Evolutionary conservation across 768 basidiomycete species (phyloP).

Genomic region (Boletus insuetus): DNA sequence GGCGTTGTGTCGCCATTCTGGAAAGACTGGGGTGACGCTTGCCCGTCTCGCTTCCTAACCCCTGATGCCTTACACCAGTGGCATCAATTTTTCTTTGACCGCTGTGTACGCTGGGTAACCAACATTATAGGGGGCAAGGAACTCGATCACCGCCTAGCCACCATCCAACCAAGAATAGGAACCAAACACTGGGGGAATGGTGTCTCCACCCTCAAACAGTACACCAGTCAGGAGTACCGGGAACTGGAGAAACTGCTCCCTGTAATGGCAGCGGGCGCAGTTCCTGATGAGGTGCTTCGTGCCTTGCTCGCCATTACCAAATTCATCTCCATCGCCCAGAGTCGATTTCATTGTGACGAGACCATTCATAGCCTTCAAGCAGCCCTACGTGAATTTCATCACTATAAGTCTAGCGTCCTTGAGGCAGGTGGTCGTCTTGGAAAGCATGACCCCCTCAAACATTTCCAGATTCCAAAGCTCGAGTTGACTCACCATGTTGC

Average conservation of each 20-base stretch:
- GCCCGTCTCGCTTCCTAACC: slow-evolving; percentile 22
- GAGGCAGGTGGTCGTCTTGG: background rate
- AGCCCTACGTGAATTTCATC: slow-evolving; percentile 6
- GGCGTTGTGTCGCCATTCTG: slow-evolving; percentile 31
- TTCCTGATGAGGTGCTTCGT: slow-evolving; percentile 27
- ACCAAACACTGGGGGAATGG: slow-evolving; percentile 1
- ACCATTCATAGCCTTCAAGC: background rate
- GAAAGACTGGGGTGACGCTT: slow-evolving; percentile 23
- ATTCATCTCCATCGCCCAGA: slow-evolving; percentile 38
- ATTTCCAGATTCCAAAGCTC: slow-evolving; percentile 20
- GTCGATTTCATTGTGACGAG: background rate
- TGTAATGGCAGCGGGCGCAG: slow-evolving; percentile 5
- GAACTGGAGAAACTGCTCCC: slow-evolving; percentile 8
- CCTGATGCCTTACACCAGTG: background rate
- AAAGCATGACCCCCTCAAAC: slow-evolving; percentile 1
- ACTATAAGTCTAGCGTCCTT: slow-evolving; percentile 5
- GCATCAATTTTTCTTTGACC: slow-evolving; percentile 25
- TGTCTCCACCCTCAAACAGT: slow-evolving; percentile 8
- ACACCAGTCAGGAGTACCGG: background rate
- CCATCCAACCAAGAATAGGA: slow-evolving; percentile 17
- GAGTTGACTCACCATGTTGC: slow-evolving; percentile 19
- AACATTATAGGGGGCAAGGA: slow-evolving; percentile 1
- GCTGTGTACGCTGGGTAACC: slow-evolving; percentile 3
- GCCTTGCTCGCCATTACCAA: slow-evolving; percentile 36
- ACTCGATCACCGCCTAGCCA: slow-evolving; percentile 25